A percentile compares a stretch with the other conserved stretches of the same genome.
These are phyloP conservation scores for Botryosphaeria agaves DNA, from an alignment of 2,329 filamentous ascomycete genomes.

Conservation along the genomic window DNA sequence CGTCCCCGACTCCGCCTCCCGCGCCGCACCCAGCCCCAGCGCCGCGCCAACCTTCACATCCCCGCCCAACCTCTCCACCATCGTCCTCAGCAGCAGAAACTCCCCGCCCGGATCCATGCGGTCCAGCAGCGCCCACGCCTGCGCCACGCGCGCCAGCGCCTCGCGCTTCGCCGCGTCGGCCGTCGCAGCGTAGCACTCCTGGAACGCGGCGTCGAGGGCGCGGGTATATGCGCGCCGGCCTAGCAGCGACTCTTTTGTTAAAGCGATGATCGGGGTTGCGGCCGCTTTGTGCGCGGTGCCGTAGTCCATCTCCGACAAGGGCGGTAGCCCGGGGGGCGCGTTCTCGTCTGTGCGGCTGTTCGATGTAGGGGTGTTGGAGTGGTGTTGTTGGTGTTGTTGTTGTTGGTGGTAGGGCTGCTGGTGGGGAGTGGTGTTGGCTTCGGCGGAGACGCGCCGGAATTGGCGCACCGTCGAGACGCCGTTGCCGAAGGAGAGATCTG, in stretches of 20 bases:
- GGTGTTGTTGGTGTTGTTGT: conserved; percentile 1
- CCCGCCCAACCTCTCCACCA: conserved; percentile 55
- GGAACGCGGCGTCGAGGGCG: conserved; percentile 64
- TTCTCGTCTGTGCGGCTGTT: conserved; percentile 44
- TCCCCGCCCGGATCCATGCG: conserved; percentile 79
- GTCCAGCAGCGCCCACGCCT: conserved; percentile 74
- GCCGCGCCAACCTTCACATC: conserved; percentile 45
- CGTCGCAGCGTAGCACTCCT: conserved; percentile 74
- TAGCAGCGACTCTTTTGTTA: conserved; percentile 61
- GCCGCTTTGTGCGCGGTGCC: no score
- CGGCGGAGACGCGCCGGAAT: conserved; percentile 73
- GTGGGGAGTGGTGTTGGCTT: conserved; percentile 5
- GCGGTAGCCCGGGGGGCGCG: conserved; percentile 25
- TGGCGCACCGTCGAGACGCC: conserved; percentile 80
- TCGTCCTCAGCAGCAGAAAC: conserved; percentile 63
- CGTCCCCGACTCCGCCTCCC: not conserved
- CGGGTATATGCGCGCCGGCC: conserved; percentile 69
- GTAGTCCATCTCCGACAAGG: no score
- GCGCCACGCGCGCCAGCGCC: conserved; percentile 63
- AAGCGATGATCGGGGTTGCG: conserved; percentile 9
- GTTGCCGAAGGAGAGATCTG: conserved; percentile 89
- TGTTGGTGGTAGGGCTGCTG: conserved; percentile 5
- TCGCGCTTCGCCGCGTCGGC: conserved; percentile 56
- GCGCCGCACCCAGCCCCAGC: conserved; percentile 17
- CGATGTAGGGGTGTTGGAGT: conserved; percentile 13